These are phyloP conservation scores for Acanthamoeba healyi DNA, from an alignment of 208 protist species.

Conservation along the genomic window DNA sequence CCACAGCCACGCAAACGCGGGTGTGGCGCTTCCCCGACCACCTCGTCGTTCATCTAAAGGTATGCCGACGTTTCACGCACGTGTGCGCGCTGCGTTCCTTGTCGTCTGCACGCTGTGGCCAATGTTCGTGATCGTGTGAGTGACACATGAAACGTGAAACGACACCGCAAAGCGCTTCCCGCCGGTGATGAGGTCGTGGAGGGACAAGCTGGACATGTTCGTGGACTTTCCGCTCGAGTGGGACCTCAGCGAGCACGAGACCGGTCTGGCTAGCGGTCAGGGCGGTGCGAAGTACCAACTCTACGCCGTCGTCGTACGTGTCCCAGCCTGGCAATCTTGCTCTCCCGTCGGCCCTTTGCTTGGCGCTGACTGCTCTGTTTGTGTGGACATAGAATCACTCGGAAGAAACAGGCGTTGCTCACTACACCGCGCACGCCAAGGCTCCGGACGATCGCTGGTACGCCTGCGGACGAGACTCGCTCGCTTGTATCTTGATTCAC, in stretches of 20 bases:
- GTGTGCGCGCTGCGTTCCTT: too few species aligned
- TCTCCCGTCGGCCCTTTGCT: not conserved
- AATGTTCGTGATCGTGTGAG: too few species aligned
- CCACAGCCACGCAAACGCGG: not conserved
- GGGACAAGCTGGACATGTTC: slow-evolving; percentile 56
- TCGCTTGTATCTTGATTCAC: too few species aligned
- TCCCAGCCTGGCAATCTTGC: not conserved
- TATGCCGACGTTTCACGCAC: not conserved
- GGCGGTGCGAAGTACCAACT: slow-evolving; percentile 1
- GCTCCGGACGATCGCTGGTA: not conserved
- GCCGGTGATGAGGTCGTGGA: slow-evolving; percentile 24
- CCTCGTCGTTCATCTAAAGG: slow-evolving; percentile 48
- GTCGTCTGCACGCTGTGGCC: too few species aligned
- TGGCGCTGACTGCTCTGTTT: not conserved
- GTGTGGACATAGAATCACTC: slow-evolving; percentile 24
- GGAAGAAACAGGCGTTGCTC: slow-evolving; percentile 28
- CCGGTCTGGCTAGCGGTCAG: too few species aligned
- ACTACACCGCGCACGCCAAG: slow-evolving; percentile 40
- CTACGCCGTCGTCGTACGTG: slow-evolving; percentile 52
- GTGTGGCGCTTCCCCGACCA: slow-evolving; percentile 11
- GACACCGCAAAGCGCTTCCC: slow-evolving; percentile 26
- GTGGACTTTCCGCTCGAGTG: slow-evolving; percentile 39
- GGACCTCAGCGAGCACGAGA: not conserved
- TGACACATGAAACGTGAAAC: not conserved
- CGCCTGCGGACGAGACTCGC: too few species aligned